These are phyloP conservation scores for Smithsoniella earleae DNA, from an alignment of 163 green algal species.

Conservation along the genomic window DNA sequence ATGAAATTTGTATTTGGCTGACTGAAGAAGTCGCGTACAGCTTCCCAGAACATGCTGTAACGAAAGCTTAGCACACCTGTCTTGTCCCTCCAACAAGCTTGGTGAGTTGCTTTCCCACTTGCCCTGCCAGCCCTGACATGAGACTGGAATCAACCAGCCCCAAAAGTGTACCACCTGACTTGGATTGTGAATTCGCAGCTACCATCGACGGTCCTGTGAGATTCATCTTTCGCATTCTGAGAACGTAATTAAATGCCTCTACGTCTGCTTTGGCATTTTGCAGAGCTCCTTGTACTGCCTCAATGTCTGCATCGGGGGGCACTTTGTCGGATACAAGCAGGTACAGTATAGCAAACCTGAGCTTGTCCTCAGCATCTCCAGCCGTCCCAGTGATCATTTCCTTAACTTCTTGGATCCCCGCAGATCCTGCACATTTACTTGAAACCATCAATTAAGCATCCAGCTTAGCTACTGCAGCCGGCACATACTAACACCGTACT, in stretches of 20 bases:
- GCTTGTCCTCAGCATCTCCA: conserved; percentile 71
- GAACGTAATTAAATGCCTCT: conserved; percentile 73
- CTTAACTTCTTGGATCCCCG: conserved; percentile 39
- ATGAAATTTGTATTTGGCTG: no score
- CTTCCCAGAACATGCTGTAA: no score
- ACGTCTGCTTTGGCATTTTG: conserved; percentile 52
- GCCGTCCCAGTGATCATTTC: not conserved
- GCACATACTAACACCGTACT: no score
- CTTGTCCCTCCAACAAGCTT: conserved; percentile 21
- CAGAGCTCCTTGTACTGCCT: conserved; percentile 1
- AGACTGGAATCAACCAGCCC: conserved; percentile 16
- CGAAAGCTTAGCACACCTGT: conserved; percentile 14
- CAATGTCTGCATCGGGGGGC: conserved; percentile 4
- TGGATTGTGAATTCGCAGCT: not conserved
- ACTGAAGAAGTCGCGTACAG: no score
- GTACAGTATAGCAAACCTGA: conserved; percentile 84
- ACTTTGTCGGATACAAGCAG: conserved; percentile 58
- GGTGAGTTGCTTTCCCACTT: conserved; percentile 20
- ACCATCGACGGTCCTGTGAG: conserved; percentile 45
- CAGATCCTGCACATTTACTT: conserved; percentile 27
- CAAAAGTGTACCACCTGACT: not conserved
- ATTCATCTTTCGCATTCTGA: conserved; percentile 78
- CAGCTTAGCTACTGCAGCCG: no score
- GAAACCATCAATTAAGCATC: no score
- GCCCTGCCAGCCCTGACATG: conserved; percentile 10